Percentiles rank a stretch among this genome's conserved stretches.
Conservation (phyloP, 208 protist species). For the Leptomonas seymouri region DNA sequence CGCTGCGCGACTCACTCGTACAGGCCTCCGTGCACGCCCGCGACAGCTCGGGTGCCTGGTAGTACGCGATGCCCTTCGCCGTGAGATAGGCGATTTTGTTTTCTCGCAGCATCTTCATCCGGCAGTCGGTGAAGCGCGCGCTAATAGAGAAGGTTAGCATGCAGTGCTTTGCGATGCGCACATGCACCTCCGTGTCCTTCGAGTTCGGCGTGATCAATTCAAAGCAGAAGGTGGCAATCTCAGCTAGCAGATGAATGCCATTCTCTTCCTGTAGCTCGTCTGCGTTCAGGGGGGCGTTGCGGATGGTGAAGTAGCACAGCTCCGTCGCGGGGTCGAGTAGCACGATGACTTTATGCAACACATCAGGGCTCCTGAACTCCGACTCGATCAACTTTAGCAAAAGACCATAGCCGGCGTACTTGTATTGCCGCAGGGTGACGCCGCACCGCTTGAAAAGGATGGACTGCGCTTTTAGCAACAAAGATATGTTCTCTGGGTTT, state of each 20-base stretch:
- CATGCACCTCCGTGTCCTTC: conserved; percentile 50
- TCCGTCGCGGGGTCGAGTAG: conserved; percentile 86
- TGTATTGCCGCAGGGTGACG: conserved; percentile 84
- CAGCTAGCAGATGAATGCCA: conserved; percentile 81
- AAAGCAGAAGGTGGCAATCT: conserved; percentile 74
- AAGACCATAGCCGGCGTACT: conserved; percentile 95
- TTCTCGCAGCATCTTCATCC: conserved; percentile 54
- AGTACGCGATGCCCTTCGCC: conserved; percentile 64
- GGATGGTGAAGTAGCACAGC: conserved; percentile 91
- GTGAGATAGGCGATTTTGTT: conserved; percentile 58
- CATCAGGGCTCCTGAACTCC: conserved; percentile 66
- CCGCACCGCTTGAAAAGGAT: conserved; percentile 92
- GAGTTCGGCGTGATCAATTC: conserved; percentile 60
- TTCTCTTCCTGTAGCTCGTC: conserved; percentile 94
- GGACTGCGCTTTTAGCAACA: conserved; percentile 90
- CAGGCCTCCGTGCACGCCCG: conserved; percentile 82
- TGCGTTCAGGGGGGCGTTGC: conserved; percentile 92
- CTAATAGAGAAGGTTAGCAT: conserved; percentile 82
- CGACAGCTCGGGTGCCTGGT: conserved; percentile 61
- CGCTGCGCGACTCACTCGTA: conserved; percentile 57
- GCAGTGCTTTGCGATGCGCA: conserved; percentile 64
- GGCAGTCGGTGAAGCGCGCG: conserved; percentile 77
- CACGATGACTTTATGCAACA: conserved; percentile 70
- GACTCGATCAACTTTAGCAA: conserved; percentile 81
- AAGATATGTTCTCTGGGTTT: conserved; percentile 60